Evolutionary conservation across 1,139 yeast species (phyloP).

Genomic region (Candida freyschussii): DNA sequence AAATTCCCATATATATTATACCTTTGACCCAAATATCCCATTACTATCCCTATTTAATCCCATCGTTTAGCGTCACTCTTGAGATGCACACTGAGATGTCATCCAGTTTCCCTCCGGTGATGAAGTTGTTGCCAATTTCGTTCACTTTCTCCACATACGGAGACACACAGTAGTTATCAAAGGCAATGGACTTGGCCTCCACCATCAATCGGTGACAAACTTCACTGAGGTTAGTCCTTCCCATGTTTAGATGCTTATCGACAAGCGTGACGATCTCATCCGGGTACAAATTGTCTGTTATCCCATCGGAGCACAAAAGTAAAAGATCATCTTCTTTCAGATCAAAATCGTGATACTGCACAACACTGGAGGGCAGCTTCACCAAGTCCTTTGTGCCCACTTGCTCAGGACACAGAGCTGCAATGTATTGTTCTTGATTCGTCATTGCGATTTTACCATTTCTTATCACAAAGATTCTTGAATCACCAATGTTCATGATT

Average conservation of each 20-base stretch:
- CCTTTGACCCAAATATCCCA: slow-evolving; percentile 1
- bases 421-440: slow-evolving; percentile 45
- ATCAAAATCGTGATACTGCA: slow-evolving; percentile 43
- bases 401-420: slow-evolving; percentile 49
- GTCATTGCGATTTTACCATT: slow-evolving; percentile 42
- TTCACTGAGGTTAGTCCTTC: slow-evolving; percentile 31
- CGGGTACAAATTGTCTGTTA: slow-evolving; percentile 48
- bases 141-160: slow-evolving; percentile 53
- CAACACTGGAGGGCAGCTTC: slow-evolving; percentile 45
- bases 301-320: slow-evolving; percentile 50
- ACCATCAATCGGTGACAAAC: slow-evolving; percentile 39
- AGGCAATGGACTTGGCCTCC: slow-evolving; percentile 47
- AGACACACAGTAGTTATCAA: slow-evolving; percentile 49
- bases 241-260: slow-evolving; percentile 29
- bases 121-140: slow-evolving; percentile 30
- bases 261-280: slow-evolving; percentile 41
- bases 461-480: slow-evolving; percentile 45
- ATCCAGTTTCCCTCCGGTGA: slow-evolving; percentile 52
- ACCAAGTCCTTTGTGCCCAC: slow-evolving; percentile 46
- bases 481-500: slow-evolving; percentile 54
- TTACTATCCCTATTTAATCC: not conserved
- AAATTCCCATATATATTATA: slow-evolving; percentile 1
- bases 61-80: slow-evolving; percentile 29
- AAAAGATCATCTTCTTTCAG: slow-evolving; percentile 41
- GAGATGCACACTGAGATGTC: slow-evolving; percentile 52